These are phyloP conservation scores for Fusarium globosum DNA, from an alignment of 2,329 filamentous ascomycete species.

Conservation along the genomic window DNA sequence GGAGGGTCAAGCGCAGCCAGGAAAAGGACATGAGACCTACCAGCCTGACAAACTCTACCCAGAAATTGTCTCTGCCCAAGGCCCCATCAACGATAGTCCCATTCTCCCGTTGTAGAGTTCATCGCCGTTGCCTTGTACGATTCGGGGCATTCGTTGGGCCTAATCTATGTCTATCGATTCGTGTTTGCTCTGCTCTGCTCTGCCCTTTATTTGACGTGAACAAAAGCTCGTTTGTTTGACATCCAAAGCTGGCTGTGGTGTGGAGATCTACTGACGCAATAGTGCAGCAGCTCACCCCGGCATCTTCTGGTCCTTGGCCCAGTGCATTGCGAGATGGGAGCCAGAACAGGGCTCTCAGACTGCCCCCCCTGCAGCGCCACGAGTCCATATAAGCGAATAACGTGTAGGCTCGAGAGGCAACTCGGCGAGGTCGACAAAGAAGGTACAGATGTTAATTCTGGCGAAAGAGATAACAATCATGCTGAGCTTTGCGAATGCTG, in stretches of 20 bases:
- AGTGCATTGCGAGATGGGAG: constrained; percentile 24
- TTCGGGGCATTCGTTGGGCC: constrained; percentile 14
- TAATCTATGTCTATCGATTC: constrained; percentile 6
- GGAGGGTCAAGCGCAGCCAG: constrained; percentile 43
- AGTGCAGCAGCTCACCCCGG: constrained; percentile 40
- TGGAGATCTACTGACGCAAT: constrained; percentile 46
- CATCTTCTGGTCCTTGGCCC: constrained; percentile 28
- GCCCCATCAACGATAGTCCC: constrained; percentile 11
- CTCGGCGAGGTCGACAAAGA: constrained; percentile 24
- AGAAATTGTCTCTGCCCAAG: constrained; percentile 31
- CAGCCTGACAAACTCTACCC: constrained; percentile 30
- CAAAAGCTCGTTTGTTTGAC: constrained; percentile 30
- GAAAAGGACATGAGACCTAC: constrained; percentile 43
- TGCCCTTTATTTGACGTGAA: constrained; percentile 9
- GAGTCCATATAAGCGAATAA: constrained; percentile 30
- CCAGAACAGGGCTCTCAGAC: constrained; percentile 35
- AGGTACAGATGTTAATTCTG: neutral
- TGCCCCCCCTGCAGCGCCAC: constrained; percentile 32
- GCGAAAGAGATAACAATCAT: neutral
- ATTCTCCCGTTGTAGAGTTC: constrained; percentile 8
- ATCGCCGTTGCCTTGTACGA: neutral
- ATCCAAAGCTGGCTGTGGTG: constrained; percentile 34
- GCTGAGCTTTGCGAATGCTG: constrained; percentile 11
- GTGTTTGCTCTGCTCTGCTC: neutral
- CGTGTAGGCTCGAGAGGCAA: neutral